Conservation (phyloP, 495 filamentous ascomycete species). For the Cudoniella acicularis region DNA sequence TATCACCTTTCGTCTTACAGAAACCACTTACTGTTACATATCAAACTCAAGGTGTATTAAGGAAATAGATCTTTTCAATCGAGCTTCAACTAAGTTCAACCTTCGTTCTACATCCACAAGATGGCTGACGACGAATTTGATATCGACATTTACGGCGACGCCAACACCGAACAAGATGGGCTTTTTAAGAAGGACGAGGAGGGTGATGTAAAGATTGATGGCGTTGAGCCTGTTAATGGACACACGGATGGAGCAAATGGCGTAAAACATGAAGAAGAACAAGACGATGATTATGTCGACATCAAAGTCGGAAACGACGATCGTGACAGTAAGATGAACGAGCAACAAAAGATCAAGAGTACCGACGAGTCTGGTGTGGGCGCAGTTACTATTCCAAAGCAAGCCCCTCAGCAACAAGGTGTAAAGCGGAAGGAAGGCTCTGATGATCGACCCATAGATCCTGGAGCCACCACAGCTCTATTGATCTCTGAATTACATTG, state of each 20-base stretch:
- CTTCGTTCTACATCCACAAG: neutral
- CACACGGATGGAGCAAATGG: conserved; percentile 39
- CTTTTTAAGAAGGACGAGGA: conserved; percentile 32
- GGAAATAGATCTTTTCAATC: neutral
- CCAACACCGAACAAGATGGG: conserved; percentile 38
- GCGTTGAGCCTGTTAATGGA: conserved; percentile 35
- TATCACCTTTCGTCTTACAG: conserved; percentile 20
- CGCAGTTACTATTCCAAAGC: conserved; percentile 38
- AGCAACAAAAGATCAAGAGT: conserved; percentile 45
- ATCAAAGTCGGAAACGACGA: conserved; percentile 38
- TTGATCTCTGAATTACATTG: conserved; percentile 86
- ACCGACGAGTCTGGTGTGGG: conserved; percentile 40
- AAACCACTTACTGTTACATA: conserved; percentile 16
- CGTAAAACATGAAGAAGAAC: conserved; percentile 27
- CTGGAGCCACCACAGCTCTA: conserved; percentile 76
- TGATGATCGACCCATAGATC: conserved; percentile 75
- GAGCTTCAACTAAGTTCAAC: conserved; percentile 10
- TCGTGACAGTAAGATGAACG: conserved; percentile 28
- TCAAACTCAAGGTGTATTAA: conserved; percentile 18
- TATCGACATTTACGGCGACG: conserved; percentile 95
- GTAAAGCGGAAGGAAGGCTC: conserved; percentile 71
- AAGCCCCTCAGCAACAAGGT: conserved; percentile 60
- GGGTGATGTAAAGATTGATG: conserved; percentile 44
- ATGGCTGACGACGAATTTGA: conserved; percentile 97
- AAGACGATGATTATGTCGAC: conserved; percentile 39